Base-by-base conservation (phyloP, 768 basidiomycete species). In the Clathrus columnatus region DNA sequence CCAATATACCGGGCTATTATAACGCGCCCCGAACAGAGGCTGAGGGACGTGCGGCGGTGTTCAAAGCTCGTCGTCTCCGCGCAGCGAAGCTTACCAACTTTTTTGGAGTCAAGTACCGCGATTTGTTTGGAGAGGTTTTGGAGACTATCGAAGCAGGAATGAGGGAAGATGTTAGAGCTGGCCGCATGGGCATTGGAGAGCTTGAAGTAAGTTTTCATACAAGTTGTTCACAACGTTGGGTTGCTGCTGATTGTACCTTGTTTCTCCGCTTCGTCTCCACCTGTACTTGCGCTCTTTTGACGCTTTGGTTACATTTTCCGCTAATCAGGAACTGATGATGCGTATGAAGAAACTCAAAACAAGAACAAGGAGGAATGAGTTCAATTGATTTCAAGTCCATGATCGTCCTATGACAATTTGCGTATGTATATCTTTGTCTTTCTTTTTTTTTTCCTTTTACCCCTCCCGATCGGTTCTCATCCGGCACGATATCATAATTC, bases 61-160 rank as follows among this genome's bases (percentile, higher is more conserved):
- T 91, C 74, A 85, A 91, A 67, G 67, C 76, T 54, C 82, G 88
- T 47, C 74, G 90, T 51, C 73, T 81, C 42, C 74, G 83, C 56
- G 89, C 88, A 4, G 88, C 89, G 59, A 92, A 92, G 73, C 75
- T 92, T 57, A 84, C 85, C 24, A 77, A 84, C 69, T 91, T 91
- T 75, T 92, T 92, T 69, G 89, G 89, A 21, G 90, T 91, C 42
- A 79, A 89, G 66, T 91, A 92, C 67, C 77, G 81, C 24, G 85
- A 87, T 53, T 70, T 91, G 54, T 82, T 91, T 53, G 75, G 73
- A 36, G 85, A 91, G 64, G 79, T 92, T 28, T 68, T 92, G 60
- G 86, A 89, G 60, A 89, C 85, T 50, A 84, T 92, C 62, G 89
- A 91, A 68, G 78, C 58, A 74, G 87, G 65, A 64, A 71, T 92